Evolutionary conservation across 1,284 basidiomycete species (phyloP), one percentile per base, ranked within the genome.

Genomic region (Limonomyces culmigenus): DNA sequence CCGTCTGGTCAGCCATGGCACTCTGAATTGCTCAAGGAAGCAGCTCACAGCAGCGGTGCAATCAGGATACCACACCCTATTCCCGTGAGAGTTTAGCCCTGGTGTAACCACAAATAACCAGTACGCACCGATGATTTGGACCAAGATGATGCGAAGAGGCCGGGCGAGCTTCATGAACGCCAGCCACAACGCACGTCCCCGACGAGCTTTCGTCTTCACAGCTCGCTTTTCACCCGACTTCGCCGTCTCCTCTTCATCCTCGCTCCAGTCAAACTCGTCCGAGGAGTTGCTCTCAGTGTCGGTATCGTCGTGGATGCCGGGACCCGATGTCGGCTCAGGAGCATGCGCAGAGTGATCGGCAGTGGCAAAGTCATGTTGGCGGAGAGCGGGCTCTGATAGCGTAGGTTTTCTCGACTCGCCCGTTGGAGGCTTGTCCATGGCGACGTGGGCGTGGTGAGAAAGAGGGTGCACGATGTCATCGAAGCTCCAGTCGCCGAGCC

Each of bases 231-330:
- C 41, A 14, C 38, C 42, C 29, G 48, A 48, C 17, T 41, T 41
- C 19, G 38, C 10, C 27, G 60, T 54, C 4, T 63, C 63, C 34
- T 72, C 69, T 39, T 77, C 60, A 35, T 58, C 59, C 18, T 50
- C 65, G 38, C 78, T 73, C 78, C 77, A 80, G 55, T 80, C 65
- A 45, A 83, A 80, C 46, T 80, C 73, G 45, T 78, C 77, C 12
- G 67, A 70, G 1, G 68, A 62, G 46, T 71, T 67, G 10, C 74
- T 76, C 21, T 57, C 65, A n/a, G 60, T 62, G 41, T 74, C 70
- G 33, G 32, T 35, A 15, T 15, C 43, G 8, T 42, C 43, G 39
- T 68, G 64, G 12, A 55, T 53, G 19, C 41, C 42, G 25, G 36
- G 16, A 32, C 36, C 36, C 32, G 23, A 18, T 11, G 15, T 16